phyloP scores from a whole-genome alignment of 2,329 filamentous ascomycete species.

The Aspergillus ibericus region DNA sequence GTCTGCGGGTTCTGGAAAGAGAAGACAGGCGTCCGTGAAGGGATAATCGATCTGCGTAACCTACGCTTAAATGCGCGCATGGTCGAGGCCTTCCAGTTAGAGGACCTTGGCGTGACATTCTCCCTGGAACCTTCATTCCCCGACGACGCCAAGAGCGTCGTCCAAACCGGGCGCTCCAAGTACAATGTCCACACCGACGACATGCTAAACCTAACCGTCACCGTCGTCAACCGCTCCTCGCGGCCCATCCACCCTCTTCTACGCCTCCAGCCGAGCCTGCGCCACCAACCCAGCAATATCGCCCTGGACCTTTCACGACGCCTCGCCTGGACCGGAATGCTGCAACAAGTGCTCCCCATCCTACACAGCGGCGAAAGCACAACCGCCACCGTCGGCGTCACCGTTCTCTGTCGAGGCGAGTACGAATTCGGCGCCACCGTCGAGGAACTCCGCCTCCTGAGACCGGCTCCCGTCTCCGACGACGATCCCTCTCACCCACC shows the following conservation, averaged over 20 bases:
- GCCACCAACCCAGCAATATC: conserved; percentile 68
- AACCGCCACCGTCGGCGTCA: conserved; percentile 67
- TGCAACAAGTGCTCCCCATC: conserved; percentile 71
- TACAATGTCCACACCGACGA: conserved; percentile 57
- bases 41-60: conserved; percentile 72
- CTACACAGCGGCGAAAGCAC: conserved; percentile 60
- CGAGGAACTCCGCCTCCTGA: conserved; percentile 69
- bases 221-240: conserved; percentile 70
- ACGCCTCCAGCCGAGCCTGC: conserved; percentile 73
- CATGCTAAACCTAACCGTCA: conserved; percentile 70
- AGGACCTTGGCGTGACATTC: conserved; percentile 70
- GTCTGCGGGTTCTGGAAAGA: conserved; percentile 72
- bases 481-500: conserved; percentile 10
- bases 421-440: conserved; percentile 80
- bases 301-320: conserved; percentile 81
- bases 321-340: conserved; percentile 78
- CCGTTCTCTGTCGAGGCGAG: conserved; percentile 73
- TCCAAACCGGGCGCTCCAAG: conserved; percentile 46
- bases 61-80: conserved; percentile 73
- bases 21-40: conserved; percentile 58
- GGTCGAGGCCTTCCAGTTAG: conserved; percentile 78
- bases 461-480: conserved; percentile 16
- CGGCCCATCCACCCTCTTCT: conserved; percentile 70
- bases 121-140: conserved; percentile 34
- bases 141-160: conserved; percentile 22